Conservation (phyloP, 2,329 filamentous ascomycete species). For the Chrysoporthe deuterocubensis region DNA sequence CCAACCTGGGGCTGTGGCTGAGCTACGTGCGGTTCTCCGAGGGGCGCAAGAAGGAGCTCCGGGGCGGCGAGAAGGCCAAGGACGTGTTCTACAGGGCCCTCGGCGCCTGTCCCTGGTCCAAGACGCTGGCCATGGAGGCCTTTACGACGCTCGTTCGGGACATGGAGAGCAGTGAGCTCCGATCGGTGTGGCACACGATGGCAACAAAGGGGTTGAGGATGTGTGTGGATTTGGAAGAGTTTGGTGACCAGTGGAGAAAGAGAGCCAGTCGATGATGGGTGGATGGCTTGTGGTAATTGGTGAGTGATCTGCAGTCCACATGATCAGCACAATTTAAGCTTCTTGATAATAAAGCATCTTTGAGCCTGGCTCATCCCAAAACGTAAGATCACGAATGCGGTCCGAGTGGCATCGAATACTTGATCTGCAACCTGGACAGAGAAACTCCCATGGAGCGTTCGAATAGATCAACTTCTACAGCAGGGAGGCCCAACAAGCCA, state of each 20-base stretch:
- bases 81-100: constrained; percentile 54
- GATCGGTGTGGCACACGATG: constrained; percentile 53
- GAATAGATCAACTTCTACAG: too few relatives aligned
- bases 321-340: too few relatives aligned
- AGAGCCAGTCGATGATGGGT: not conserved
- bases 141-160: constrained; percentile 50
- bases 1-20: constrained; percentile 52
- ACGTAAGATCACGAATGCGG: not conserved
- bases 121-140: constrained; percentile 55
- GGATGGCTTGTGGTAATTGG: not conserved
- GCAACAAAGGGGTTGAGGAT: constrained; percentile 53
- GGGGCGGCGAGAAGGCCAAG: constrained; percentile 43
- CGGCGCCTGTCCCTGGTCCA: constrained; percentile 53
- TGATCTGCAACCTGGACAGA: too few relatives aligned
- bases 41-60: constrained; percentile 41
- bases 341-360: too few relatives aligned
- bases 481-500: too few relatives aligned
- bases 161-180: constrained; percentile 53
- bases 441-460: too few relatives aligned
- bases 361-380: not conserved
- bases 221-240: constrained; percentile 57
- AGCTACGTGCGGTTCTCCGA: constrained; percentile 54
- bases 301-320: not conserved
- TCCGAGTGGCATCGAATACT: too few relatives aligned
- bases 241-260: constrained; percentile 42